phyloP scores from a whole-genome alignment of 1,284 basidiomycete species.

The Chalciporus sp. region DNA sequence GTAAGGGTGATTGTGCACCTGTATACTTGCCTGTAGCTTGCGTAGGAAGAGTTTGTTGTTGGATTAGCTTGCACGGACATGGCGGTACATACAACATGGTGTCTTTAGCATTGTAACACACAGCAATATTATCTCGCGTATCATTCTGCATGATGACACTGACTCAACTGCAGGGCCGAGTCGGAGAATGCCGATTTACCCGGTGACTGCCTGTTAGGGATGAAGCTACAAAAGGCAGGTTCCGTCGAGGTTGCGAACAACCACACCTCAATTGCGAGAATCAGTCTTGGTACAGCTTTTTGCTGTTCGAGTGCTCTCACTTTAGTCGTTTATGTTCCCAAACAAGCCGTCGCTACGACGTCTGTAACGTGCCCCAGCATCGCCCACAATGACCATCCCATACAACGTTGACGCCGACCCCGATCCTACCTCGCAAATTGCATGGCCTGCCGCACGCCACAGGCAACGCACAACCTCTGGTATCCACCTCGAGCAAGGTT shows the following conservation, averaged over 20 bases:
- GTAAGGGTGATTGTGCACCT: neutral
- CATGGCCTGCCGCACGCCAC: conserved; percentile 65
- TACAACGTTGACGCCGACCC: conserved; percentile 61
- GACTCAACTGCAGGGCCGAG: no score
- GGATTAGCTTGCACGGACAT: conserved; percentile 23
- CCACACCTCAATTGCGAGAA: neutral
- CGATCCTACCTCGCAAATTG: conserved; percentile 71
- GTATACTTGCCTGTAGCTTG: conserved; percentile 17
- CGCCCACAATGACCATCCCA: conserved; percentile 49
- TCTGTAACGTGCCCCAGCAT: neutral
- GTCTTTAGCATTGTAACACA: conserved; percentile 23
- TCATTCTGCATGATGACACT: no score
- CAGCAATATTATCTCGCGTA: no score
- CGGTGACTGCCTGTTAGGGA: neutral
- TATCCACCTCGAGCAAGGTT: conserved; percentile 23
- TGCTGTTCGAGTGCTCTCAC: neutral
- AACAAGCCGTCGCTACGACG: conserved; percentile 1
- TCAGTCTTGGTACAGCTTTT: neutral
- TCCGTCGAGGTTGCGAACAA: neutral
- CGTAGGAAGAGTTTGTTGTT: conserved; percentile 21
- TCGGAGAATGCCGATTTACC: conserved; percentile 28
- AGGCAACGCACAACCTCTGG: conserved; percentile 35
- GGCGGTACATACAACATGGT: conserved; percentile 12
- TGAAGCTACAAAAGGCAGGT: conserved; percentile 20
- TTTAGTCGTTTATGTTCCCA: conserved; percentile 20